Evolutionary conservation across 805 yeast genomes (phyloP).

Genomic region (Yarrowia sp.): DNA sequence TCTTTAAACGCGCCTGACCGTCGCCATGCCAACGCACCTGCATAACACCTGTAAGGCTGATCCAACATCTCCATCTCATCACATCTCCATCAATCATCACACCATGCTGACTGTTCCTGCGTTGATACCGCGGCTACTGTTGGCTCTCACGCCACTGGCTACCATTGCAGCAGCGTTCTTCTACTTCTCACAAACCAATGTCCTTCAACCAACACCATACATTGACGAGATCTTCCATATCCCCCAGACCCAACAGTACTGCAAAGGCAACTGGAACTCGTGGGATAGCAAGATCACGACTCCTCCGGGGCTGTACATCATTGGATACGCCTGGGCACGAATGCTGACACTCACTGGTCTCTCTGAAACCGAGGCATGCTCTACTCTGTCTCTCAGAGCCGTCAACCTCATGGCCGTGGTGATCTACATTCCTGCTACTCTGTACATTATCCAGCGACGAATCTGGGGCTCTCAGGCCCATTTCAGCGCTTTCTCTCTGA

Average conservation of each 20-base stretch:
- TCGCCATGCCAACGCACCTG: neutral
- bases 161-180: constrained; percentile 21
- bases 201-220: constrained; percentile 33
- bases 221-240: constrained; percentile 85
- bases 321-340: constrained; percentile 51
- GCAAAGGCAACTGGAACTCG: constrained; percentile 61
- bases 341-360: constrained; percentile 43
- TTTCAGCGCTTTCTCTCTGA: constrained; percentile 51
- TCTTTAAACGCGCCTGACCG: no score
- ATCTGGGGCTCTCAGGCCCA: constrained; percentile 51
- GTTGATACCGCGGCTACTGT: constrained; percentile 16
- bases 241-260: constrained; percentile 74
- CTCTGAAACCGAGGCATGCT: constrained; percentile 46
- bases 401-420: constrained; percentile 60
- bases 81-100: neutral
- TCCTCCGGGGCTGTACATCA: constrained; percentile 86
- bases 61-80: neutral
- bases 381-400: constrained; percentile 55
- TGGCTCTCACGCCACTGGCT: constrained; percentile 30
- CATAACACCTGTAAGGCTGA: constrained; percentile 4
- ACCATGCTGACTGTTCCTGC: constrained; percentile 30
- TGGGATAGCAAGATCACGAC: constrained; percentile 96
- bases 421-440: constrained; percentile 52
- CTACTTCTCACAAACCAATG: constrained; percentile 19
- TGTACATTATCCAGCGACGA: constrained; percentile 49